Conservation (phyloP, 352 stramenopile species). For the Pythium coloratum region DNA sequence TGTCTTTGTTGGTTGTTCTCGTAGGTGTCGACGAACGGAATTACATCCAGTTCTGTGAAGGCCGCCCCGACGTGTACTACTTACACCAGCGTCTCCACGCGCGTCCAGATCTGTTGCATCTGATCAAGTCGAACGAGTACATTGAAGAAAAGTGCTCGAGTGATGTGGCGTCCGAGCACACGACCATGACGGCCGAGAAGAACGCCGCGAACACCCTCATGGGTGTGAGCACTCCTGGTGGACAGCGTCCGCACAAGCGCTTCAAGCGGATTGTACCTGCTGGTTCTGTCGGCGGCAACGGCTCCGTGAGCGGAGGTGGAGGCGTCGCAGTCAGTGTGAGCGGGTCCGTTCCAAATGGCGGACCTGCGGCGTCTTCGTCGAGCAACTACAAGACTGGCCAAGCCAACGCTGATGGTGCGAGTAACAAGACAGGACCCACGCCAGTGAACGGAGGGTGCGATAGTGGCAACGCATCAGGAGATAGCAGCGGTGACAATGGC, state of each 20-base stretch:
- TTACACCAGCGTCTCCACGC: slow-evolving; percentile 75
- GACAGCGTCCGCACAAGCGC: slow-evolving; percentile 52
- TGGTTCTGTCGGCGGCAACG: not conserved
- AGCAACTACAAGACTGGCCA: slow-evolving; percentile 2
- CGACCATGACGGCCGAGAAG: slow-evolving; percentile 20
- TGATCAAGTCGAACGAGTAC: slow-evolving; percentile 86
- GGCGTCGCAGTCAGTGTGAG: not conserved
- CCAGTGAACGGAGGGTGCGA: not conserved
- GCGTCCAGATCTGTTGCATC: slow-evolving; percentile 66
- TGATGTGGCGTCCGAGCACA: slow-evolving; percentile 39
- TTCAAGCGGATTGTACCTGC: slow-evolving; percentile 57
- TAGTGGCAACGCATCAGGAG: not conserved
- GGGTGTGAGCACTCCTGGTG: slow-evolving; percentile 32
- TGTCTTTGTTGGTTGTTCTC: slow-evolving; percentile 21
- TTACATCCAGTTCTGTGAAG: slow-evolving; percentile 80
- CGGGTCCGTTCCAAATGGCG: not conserved
- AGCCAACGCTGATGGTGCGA: not conserved
- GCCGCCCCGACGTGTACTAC: slow-evolving; percentile 76
- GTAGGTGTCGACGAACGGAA: slow-evolving; percentile 73
- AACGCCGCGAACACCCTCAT: slow-evolving; percentile 30
- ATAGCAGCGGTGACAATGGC: not conserved
- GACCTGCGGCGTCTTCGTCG: not conserved
- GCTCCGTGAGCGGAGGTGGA: not conserved
- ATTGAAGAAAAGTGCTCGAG: slow-evolving; percentile 75
- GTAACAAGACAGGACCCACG: not conserved